These are phyloP conservation scores for Cryptococcus amylolentus DNA, from an alignment of 1,284 basidiomycete species.

Conservation along the genomic window DNA sequence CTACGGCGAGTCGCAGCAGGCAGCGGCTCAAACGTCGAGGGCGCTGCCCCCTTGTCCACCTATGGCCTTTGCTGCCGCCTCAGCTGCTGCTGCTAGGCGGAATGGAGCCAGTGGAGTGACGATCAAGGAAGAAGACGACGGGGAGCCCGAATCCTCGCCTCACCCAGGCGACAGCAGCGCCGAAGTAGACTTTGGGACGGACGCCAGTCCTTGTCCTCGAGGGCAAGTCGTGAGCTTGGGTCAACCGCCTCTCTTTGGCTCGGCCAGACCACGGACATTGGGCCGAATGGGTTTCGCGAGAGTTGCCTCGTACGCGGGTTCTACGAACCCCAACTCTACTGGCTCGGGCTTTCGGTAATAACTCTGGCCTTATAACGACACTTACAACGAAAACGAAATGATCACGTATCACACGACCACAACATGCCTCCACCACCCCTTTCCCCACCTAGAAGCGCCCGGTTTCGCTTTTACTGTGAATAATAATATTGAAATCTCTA, in stretches of 20 bases:
- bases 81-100: constrained; percentile 35
- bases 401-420: background rate
- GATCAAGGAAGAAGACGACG: constrained; percentile 40
- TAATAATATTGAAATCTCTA: background rate
- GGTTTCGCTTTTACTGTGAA: background rate
- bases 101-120: constrained; percentile 13
- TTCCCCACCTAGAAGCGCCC: background rate
- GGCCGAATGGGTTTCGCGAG: constrained; percentile 16
- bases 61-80: constrained; percentile 43
- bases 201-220: constrained; percentile 35
- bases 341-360: constrained; percentile 4
- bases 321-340: background rate
- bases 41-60: constrained; percentile 32
- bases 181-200: constrained; percentile 13
- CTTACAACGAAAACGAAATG: background rate
- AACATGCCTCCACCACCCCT: background rate
- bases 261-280: constrained; percentile 34
- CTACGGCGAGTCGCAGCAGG: constrained; percentile 61
- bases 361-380: background rate
- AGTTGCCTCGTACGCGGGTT: constrained; percentile 34
- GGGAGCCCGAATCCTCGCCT: constrained; percentile 32
- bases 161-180: constrained; percentile 11
- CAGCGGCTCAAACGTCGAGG: constrained; percentile 11
- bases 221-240: constrained; percentile 21
- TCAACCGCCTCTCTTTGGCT: constrained; percentile 41